These are phyloP conservation scores for Condylostoma magnum DNA, from an alignment of 169 alveolate species.

Conservation along the genomic window DNA sequence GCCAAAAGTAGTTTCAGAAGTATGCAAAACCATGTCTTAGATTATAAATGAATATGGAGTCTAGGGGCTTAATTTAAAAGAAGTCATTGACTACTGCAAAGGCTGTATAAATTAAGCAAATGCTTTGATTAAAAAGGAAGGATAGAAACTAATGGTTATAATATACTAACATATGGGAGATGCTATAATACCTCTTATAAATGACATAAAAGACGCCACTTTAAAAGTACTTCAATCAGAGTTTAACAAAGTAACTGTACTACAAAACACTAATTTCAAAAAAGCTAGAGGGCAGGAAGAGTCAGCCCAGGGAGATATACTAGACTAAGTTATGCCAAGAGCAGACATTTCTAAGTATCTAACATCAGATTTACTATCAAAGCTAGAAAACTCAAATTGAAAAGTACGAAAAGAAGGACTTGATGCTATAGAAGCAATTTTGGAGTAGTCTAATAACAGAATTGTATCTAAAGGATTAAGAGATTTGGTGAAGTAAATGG, in stretches of 20 bases:
- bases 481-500: conserved; percentile 45
- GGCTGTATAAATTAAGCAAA: conserved; percentile 33
- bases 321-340: conserved; percentile 53
- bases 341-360: conserved; percentile 55
- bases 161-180: conserved; percentile 69
- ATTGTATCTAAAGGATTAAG: conserved; percentile 63
- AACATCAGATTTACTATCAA: conserved; percentile 41
- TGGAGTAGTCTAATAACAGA: conserved; percentile 58
- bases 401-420: conserved; percentile 69
- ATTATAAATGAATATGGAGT: conserved; percentile 50
- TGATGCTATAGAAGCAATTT: conserved; percentile 54
- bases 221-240: conserved; percentile 58
- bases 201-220: conserved; percentile 73
- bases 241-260: conserved; percentile 48
- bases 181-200: conserved; percentile 52
- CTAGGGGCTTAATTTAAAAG: conserved; percentile 34
- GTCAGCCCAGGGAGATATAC: conserved; percentile 40
- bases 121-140: conserved; percentile 62
- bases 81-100: conserved; percentile 43
- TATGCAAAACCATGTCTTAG: conserved; percentile 13
- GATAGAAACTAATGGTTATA: conserved; percentile 49
- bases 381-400: conserved; percentile 62
- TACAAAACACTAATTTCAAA: conserved; percentile 36
- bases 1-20: conserved; percentile 50
- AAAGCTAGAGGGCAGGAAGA: conserved; percentile 53